Evolutionary conservation across 441 rosid species (phyloP).

Genomic region (Croton setiger): DNA sequence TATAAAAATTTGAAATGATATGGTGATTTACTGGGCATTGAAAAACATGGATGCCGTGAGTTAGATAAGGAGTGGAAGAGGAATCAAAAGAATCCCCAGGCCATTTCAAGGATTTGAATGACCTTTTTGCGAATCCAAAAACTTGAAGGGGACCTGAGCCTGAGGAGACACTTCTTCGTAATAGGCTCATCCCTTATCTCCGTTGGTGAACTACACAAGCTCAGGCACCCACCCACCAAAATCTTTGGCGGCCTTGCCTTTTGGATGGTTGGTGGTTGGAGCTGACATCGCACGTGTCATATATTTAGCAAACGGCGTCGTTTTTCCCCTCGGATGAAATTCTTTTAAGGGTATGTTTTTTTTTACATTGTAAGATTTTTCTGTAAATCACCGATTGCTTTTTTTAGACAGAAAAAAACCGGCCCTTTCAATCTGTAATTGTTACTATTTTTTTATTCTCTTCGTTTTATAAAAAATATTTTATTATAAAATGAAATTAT

Average conservation of each 20-base stretch:
- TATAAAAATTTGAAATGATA: not conserved
- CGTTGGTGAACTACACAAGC: not conserved
- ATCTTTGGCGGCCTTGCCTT: conserved; percentile 20
- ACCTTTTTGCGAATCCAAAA: conserved; percentile 45
- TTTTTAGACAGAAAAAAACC: too few relatives aligned
- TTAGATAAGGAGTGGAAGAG: conserved; percentile 42
- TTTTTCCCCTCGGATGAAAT: not conserved
- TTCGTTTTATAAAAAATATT: too few relatives aligned
- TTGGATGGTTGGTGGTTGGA: conserved; percentile 9
- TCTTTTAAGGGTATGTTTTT: too few relatives aligned
- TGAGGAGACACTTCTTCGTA: conserved; percentile 32
- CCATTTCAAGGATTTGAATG: conserved; percentile 36
- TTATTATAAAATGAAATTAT: too few relatives aligned
- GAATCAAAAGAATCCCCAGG: conserved; percentile 44
- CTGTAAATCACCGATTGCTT: too few relatives aligned
- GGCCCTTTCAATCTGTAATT: too few relatives aligned
- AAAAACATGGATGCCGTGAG: conserved; percentile 86
- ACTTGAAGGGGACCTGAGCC: conserved; percentile 34
- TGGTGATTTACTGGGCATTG: conserved; percentile 67
- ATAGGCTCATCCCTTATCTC: conserved; percentile 29
- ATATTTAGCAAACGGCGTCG: not conserved
- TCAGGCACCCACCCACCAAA: conserved; percentile 23
- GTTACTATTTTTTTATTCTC: too few relatives aligned
- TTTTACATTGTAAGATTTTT: too few relatives aligned
- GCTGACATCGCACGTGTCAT: not conserved